A percentile compares a stretch with the other conserved stretches of the same genome.
Evolutionary conservation across 2,329 filamentous ascomycete species (phyloP).

Genomic region (Hymenoscyphus occultus): DNA sequence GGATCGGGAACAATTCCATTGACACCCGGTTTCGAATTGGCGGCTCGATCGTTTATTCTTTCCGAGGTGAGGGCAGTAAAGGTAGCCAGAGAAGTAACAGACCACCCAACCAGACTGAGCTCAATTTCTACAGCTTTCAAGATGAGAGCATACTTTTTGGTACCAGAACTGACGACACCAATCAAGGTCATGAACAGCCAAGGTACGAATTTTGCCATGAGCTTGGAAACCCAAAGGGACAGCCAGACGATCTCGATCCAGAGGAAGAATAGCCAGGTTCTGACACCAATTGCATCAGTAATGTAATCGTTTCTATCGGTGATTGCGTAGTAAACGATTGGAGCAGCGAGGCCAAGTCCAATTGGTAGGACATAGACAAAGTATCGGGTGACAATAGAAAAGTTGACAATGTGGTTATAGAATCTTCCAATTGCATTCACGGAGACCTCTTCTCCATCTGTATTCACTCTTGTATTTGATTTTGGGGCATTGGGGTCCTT

Average conservation of each 20-base stretch:
- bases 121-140: constrained; percentile 63
- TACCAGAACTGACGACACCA: constrained; percentile 66
- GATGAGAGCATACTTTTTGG: constrained; percentile 67
- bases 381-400: constrained; percentile 62
- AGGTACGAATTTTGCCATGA: constrained; percentile 59
- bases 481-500: constrained; percentile 37
- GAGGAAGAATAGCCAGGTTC: constrained; percentile 60
- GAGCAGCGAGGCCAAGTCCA: constrained; percentile 56
- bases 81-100: constrained; percentile 58
- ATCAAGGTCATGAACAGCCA: constrained; percentile 65
- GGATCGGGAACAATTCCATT: background rate
- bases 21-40: background rate
- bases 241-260: constrained; percentile 70
- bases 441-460: constrained; percentile 49
- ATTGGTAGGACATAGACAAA: constrained; percentile 65
- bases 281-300: constrained; percentile 40
- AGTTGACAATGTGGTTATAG: constrained; percentile 60
- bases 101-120: constrained; percentile 67
- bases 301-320: constrained; percentile 27
- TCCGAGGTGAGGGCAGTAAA: constrained; percentile 54
- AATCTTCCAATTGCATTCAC: constrained; percentile 63
- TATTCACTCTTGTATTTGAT: constrained; percentile 40
- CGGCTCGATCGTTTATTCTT: constrained; percentile 5
- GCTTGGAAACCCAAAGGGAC: constrained; percentile 64
- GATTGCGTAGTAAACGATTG: constrained; percentile 49